These are phyloP conservation scores for Spatholobus suberectus DNA, from an alignment of 306 rosid genomes.

Conservation along the genomic window DNA sequence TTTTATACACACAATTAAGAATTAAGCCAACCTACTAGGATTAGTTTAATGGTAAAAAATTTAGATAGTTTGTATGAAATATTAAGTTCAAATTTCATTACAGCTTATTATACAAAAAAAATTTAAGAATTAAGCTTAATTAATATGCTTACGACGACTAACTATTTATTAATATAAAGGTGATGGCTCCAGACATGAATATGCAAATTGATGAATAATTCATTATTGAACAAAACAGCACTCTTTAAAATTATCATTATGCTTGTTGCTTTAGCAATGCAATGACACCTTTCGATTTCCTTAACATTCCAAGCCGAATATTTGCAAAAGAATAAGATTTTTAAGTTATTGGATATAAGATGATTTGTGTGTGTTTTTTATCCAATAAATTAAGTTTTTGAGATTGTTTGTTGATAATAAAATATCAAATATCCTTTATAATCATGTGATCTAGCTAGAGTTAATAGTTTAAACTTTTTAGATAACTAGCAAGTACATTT, in stretches of 20 bases:
- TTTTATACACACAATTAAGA: no score
- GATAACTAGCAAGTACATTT: neutral
- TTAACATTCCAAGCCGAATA: neutral
- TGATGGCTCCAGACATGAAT: neutral
- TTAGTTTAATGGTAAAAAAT: no score
- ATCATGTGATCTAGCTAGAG: neutral
- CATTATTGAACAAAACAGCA: neutral
- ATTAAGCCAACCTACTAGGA: no score
- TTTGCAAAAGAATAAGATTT: neutral
- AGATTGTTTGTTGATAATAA: neutral
- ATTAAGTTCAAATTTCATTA: no score
- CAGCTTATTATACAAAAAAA: no score
- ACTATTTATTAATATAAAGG: no score
- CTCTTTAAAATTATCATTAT: neutral
- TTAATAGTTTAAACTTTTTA: neutral
- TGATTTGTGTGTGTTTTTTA: neutral
- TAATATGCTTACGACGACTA: no score
- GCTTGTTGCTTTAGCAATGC: neutral
- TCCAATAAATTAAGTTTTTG: neutral
- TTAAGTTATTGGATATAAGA: neutral
- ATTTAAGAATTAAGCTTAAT: no score
- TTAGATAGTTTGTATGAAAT: no score
- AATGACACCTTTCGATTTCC: neutral
- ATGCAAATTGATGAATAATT: neutral
- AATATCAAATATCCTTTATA: neutral